Evolutionary conservation across 176 grass and related monocot genomes (phyloP), one percentile per base, ranked within the genome.

Genomic region (Canna indica): DNA sequence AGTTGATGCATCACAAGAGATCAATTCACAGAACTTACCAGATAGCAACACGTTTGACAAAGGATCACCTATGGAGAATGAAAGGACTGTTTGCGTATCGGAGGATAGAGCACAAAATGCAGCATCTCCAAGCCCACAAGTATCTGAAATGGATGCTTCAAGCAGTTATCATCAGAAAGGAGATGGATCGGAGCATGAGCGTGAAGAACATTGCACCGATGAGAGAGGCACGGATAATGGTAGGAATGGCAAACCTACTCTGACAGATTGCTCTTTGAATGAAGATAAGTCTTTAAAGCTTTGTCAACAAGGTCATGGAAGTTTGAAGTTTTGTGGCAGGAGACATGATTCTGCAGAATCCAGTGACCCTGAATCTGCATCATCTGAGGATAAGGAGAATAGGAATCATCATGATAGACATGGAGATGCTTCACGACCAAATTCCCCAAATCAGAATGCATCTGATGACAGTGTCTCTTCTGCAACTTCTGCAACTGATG

Each of bases 41-140:
- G 77, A 67, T 20, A 65, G 69, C 34, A 75, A 67, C 15, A 41
- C 71, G 7, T 41, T 65, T 18, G 75, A 70, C 73, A 66, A 77
- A 72, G 84, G 73, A 30, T 11, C 45, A n/a, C 25, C 62, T 36
- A 29, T 68, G 53, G 63, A 39, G 47, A 79, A 76, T 32, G 69
- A 65, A 44, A 41, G 53, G 7, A 25, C 67, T 4, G 73, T 3
- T 17, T 36, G 47, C 13, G 61, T 54, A 46, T 36, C 67, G 60
- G 30, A 67, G 34, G 34, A 67, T 39, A 28, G 44, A 26, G 34
- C 59, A 39, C 33, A 25, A 26, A 36, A 15, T 70, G 68, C 8
- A 59, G 30, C 8, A 60, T 77, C 63, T 27, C 50, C 17, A 35
- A 18, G 22, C 24, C 35, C 20, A 9, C 63, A 66, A 66, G 22